phyloP scores from a whole-genome alignment of 495 filamentous ascomycete species.

The Neurospora tetraspora region DNA sequence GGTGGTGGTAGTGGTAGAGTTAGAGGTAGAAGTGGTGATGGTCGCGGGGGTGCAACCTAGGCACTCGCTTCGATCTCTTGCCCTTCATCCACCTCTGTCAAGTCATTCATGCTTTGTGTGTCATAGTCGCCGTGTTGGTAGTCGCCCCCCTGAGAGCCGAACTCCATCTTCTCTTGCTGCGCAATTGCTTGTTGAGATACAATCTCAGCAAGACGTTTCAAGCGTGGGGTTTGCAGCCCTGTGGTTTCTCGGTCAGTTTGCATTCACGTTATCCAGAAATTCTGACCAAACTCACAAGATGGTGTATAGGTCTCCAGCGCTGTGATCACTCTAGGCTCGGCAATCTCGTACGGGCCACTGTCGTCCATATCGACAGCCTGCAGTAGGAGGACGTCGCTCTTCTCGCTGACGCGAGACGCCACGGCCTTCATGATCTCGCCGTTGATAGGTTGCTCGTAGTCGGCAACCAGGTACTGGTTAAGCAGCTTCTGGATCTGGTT shows the following conservation, averaged over 20 bases:
- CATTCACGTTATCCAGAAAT: neutral
- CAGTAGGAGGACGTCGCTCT: slow-evolving; percentile 90
- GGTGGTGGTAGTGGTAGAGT: neutral
- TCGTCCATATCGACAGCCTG: slow-evolving; percentile 98
- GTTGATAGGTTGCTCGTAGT: slow-evolving; percentile 99
- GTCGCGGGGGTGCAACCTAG: slow-evolving; percentile 16
- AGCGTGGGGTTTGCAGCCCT: slow-evolving; percentile 91
- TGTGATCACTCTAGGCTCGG: slow-evolving; percentile 89
- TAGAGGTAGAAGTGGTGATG: neutral
- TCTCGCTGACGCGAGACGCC: slow-evolving; percentile 92
- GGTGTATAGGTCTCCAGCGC: slow-evolving; percentile 97
- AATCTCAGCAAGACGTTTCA: slow-evolving; percentile 94
- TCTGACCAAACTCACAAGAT: slow-evolving; percentile 56
- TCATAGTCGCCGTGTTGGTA: slow-evolving; percentile 25
- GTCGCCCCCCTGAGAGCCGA: slow-evolving; percentile 24
- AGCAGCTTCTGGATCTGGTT: slow-evolving; percentile 99
- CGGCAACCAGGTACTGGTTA: slow-evolving; percentile 97
- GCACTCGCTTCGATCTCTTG: slow-evolving; percentile 17
- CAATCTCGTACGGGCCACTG: slow-evolving; percentile 98
- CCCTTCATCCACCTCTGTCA: slow-evolving; percentile 36
- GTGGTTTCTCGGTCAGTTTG: slow-evolving; percentile 6
- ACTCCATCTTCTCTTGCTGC: slow-evolving; percentile 78
- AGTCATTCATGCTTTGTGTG: slow-evolving; percentile 24
- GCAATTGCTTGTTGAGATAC: slow-evolving; percentile 92
- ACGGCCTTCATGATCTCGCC: slow-evolving; percentile 99